Conservation (phyloP, 148 eudicot species). For the Chenopodium suecicum region DNA sequence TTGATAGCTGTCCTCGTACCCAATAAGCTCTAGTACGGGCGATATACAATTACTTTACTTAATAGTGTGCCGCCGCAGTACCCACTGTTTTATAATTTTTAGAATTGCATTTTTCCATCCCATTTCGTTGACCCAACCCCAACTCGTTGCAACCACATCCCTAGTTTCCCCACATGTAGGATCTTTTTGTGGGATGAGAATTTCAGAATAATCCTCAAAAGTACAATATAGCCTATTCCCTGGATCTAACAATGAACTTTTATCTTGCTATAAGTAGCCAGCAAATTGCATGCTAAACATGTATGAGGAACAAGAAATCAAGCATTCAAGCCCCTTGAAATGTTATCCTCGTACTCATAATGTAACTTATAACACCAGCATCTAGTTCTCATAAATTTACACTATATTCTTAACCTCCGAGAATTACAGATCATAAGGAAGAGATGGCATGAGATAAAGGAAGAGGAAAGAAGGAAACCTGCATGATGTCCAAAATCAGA, state of each 20-base stretch:
- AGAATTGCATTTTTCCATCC: no score
- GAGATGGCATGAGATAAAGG: not conserved
- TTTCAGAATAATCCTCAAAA: not conserved
- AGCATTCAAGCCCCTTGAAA: no score
- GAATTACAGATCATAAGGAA: not conserved
- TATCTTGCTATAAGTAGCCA: not conserved
- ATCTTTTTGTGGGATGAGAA: not conserved
- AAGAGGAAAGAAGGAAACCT: constrained; percentile 39
- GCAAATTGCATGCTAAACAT: not conserved
- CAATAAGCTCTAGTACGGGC: no score
- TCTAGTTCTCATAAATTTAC: not conserved
- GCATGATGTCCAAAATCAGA: constrained; percentile 36
- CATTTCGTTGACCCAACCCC: no score
- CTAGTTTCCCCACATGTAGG: not conserved
- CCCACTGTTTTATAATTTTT: no score
- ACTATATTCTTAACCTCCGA: not conserved
- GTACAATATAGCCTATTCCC: not conserved
- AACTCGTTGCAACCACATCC: no score
- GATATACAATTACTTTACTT: no score
- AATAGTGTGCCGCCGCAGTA: no score
- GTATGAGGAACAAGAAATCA: not conserved
- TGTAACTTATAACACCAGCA: not conserved
- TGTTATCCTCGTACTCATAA: no score
- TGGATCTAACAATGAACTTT: not conserved
- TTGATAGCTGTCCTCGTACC: no score